Conservation (phyloP, 2,329 filamentous ascomycete genomes). For the Thelonectria rubi region DNA sequence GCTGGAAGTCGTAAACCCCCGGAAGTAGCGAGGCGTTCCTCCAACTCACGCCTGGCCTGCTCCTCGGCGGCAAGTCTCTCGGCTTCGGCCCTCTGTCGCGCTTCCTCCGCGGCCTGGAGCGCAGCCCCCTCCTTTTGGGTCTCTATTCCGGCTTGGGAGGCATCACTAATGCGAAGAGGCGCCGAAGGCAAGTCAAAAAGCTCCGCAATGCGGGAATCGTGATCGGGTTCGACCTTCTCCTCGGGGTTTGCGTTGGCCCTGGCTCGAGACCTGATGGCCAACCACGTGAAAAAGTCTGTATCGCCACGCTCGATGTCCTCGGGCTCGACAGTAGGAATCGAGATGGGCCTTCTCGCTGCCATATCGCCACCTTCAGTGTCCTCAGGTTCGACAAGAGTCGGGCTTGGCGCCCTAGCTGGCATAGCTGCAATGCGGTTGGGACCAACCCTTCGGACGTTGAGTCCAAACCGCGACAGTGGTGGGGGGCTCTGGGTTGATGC, state of each 20-base stretch:
- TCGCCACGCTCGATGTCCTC: not conserved
- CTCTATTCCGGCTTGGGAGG: conserved; percentile 39
- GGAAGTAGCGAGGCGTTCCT: conserved; percentile 44
- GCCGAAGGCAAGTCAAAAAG: conserved; percentile 42
- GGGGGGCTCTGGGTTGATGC: conserved; percentile 41
- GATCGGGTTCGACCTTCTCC: conserved; percentile 24
- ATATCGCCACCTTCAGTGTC: not conserved
- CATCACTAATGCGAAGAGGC: conserved; percentile 43
- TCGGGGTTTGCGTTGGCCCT: conserved; percentile 1
- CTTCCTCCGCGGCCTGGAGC: conserved; percentile 40
- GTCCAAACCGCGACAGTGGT: conserved; percentile 39
- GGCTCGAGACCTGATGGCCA: conserved; percentile 1
- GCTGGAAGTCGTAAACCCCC: conserved; percentile 45
- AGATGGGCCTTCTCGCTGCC: conserved; percentile 5
- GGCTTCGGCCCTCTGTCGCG: conserved; percentile 39
- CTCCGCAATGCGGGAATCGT: conserved; percentile 37
- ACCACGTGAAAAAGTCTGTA: not conserved
- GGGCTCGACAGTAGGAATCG: not conserved
- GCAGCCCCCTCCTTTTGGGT: conserved; percentile 38
- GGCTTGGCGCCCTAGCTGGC: conserved; percentile 2
- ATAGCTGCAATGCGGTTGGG: conserved; percentile 11
- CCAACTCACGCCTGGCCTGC: conserved; percentile 36
- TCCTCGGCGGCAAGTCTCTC: conserved; percentile 37
- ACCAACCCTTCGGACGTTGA: conserved; percentile 36
- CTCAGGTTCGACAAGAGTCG: not conserved